A percentile compares a stretch with the other conserved stretches of the same genome.
These are phyloP conservation scores for Kodamaea leandrae DNA, from an alignment of 805 yeast genomes.

Conservation along the genomic window DNA sequence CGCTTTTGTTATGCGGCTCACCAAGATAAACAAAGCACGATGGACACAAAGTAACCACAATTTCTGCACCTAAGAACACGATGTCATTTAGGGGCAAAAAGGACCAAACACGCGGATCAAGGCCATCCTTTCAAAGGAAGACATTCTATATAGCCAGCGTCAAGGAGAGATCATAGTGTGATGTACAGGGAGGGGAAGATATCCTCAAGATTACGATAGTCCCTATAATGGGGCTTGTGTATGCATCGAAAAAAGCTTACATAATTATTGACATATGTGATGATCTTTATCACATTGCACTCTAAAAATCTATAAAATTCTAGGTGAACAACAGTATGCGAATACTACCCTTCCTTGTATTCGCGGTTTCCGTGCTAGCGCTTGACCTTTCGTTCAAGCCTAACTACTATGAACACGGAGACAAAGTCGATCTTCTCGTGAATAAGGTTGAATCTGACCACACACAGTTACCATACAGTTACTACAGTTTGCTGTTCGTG, in stretches of 20 bases:
- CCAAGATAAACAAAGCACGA: too few relatives aligned
- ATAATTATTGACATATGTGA: background rate
- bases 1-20: too few relatives aligned
- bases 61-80: too few relatives aligned
- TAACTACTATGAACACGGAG: conserved; percentile 46
- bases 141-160: too few relatives aligned
- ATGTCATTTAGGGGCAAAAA: too few relatives aligned
- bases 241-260: background rate
- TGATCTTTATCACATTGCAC: background rate
- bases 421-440: conserved; percentile 64
- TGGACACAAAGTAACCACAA: too few relatives aligned
- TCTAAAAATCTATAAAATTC: background rate
- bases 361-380: conserved; percentile 9
- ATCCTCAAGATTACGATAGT: too few relatives aligned
- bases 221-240: too few relatives aligned
- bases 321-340: conserved; percentile 2
- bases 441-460: conserved; percentile 77
- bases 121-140: too few relatives aligned
- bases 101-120: too few relatives aligned
- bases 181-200: too few relatives aligned
- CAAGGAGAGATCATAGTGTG: too few relatives aligned
- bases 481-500: conserved; percentile 74
- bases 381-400: conserved; percentile 31
- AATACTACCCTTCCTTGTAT: conserved; percentile 5
- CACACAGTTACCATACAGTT: conserved; percentile 75